Conservation (phyloP, 148 eudicot genomes). For the Beta vulgaris region DNA sequence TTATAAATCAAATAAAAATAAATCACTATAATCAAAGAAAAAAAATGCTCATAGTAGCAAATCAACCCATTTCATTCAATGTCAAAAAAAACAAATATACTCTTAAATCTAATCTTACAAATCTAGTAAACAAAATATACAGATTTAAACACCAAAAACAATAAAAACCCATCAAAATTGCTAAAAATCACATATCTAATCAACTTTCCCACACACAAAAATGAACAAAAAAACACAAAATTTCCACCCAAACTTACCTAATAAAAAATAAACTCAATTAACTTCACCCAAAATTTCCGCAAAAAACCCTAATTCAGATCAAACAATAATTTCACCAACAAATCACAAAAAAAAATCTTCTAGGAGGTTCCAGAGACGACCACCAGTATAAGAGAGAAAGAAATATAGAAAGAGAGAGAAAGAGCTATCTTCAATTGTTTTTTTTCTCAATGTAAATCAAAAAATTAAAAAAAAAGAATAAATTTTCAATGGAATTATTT, state of each 20-base stretch:
- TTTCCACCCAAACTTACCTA: conserved; percentile 33
- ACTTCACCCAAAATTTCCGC: not conserved
- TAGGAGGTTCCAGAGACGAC: conserved; percentile 28
- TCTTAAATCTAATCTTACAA: not conserved
- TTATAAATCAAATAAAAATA: not conserved
- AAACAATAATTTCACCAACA: not conserved
- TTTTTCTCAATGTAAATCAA: not conserved
- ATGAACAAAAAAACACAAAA: not conserved
- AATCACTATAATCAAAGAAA: not conserved
- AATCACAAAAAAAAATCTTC: not conserved
- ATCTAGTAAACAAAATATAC: not conserved
- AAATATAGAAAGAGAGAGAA: not conserved
- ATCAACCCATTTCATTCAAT: not conserved
- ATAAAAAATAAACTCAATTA: not conserved
- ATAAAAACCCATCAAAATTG: not conserved
- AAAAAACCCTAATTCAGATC: conserved; percentile 42
- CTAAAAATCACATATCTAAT: not conserved
- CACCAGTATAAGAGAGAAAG: conserved; percentile 10
- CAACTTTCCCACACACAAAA: too few species aligned
- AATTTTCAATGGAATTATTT: not conserved
- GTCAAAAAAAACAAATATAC: not conserved
- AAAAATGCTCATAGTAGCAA: not conserved
- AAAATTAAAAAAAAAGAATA: not conserved
- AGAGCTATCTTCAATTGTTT: conserved; percentile 22
- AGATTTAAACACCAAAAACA: not conserved